Base-by-base conservation (phyloP, 805 yeast species). In the Yarrowia divulgata region DNA sequence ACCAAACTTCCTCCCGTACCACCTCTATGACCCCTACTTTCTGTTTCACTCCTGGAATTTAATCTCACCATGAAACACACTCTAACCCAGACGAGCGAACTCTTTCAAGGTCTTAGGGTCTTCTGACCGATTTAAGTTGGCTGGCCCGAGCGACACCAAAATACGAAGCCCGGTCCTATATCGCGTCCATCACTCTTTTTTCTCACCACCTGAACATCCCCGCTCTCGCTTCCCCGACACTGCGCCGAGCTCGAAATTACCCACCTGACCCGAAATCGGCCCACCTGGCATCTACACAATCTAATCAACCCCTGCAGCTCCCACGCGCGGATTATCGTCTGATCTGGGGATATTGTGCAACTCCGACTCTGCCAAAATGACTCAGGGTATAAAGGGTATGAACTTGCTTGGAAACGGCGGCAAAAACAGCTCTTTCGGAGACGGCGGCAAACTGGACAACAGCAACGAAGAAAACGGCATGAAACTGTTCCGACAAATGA, bases 271-370 rank as follows among this genome's bases (percentile, higher is more conserved):
- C n/a, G 16, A 18, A 54, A 39, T 54, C 45, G 60, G 12, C 43
- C 60, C 43, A 55, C 35, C 18, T 18, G 8, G 19, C 43, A 52
- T 8, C 57, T 60, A 34, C 66, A 45, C 66, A 60, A 60, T 60
- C 66, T 60, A 45, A 60, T 60, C 66, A 43, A 39, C 66, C 66
- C 66, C 66, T 60, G 66, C 66, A 60, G 66, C 66, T 60, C 32
- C 39, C 42, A 60, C 66, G 52, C 52, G 52, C 52, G 49, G 52
- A 60, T 43, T 32, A 34, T 43, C 52, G 45, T 37, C 60, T 54
- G 60, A 54, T 54, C 60, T 39, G 45, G 32, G 43, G 45, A 23
- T 18, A 23, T 9, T 10, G 16, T 12, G 23, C 57, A 4, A 16
- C 52, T 32, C 16, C 54, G 10, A 32, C 54, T 32, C 57, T 35